phyloP scores from a whole-genome alignment of 768 basidiomycete genomes.

The Leccinum barrowsii region DNA sequence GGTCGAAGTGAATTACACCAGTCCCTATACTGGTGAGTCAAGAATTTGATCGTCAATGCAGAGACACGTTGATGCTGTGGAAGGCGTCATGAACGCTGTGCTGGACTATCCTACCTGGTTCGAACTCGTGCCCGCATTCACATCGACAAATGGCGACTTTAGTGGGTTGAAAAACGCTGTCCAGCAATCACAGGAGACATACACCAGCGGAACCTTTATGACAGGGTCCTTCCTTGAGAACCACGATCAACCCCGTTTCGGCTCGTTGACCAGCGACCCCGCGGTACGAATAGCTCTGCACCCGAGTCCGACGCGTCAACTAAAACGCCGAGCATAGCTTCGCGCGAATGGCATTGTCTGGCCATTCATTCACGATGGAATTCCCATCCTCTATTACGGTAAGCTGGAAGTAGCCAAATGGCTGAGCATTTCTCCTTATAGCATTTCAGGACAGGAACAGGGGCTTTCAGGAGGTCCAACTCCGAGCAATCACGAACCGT shows the following conservation, averaged over 20 bases:
- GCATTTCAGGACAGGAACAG: constrained; percentile 44
- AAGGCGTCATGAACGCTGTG: constrained; percentile 42
- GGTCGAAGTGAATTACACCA: constrained; percentile 38
- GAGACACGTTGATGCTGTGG: not conserved
- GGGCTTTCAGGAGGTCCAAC: constrained; percentile 42
- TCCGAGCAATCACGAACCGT: constrained; percentile 53
- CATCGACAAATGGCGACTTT: constrained; percentile 32
- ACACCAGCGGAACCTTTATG: constrained; percentile 38
- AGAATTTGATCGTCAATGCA: not conserved
- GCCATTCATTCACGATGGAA: constrained; percentile 48
- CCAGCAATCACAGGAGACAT: constrained; percentile 32
- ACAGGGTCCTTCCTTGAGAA: constrained; percentile 52
- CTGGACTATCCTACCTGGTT: constrained; percentile 51
- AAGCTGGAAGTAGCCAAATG: not conserved
- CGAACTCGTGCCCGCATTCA: constrained; percentile 40
- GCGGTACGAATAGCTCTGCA: constrained; percentile 28
- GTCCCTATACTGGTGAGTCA: constrained; percentile 39
- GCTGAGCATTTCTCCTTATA: not conserved
- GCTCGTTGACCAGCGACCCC: constrained; percentile 39
- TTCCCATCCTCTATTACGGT: constrained; percentile 53
- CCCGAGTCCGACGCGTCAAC: not conserved
- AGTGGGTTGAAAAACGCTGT: constrained; percentile 28
- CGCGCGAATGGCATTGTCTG: constrained; percentile 48
- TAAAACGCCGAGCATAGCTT: constrained; percentile 27
- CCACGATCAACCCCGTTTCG: constrained; percentile 51